Conservation (phyloP, 2,329 filamentous ascomycete species). For the Curvularia verruculosa region DNA sequence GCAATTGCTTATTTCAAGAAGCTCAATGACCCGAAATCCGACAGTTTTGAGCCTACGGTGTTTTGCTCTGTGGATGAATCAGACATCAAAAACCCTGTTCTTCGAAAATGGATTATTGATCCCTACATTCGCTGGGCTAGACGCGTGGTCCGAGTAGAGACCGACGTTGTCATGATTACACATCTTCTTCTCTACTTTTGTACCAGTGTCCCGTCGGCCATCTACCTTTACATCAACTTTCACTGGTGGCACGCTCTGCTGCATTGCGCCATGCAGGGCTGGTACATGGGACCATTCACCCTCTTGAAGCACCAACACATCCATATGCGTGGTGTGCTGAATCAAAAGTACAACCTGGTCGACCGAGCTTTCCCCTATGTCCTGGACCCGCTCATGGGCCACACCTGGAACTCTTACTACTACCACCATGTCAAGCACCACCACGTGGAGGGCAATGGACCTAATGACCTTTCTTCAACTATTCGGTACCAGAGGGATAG, state of each 20-base stretch:
- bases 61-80: constrained; percentile 60
- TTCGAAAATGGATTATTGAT: constrained; percentile 58
- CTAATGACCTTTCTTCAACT: constrained; percentile 76
- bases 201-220: constrained; percentile 72
- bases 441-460: constrained; percentile 81
- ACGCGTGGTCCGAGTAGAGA: constrained; percentile 65
- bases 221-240: constrained; percentile 70
- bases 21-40: constrained; percentile 56
- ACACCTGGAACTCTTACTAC: constrained; percentile 85
- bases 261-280: constrained; percentile 70
- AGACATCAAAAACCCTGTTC: constrained; percentile 47
- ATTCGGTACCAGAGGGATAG: constrained; percentile 77
- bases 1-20: constrained; percentile 55
- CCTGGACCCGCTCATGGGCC: constrained; percentile 76
- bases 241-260: constrained; percentile 69
- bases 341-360: constrained; percentile 60
- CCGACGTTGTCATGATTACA: constrained; percentile 79
- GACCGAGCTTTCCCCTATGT: constrained; percentile 75
- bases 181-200: constrained; percentile 74
- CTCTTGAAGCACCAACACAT: constrained; percentile 87
- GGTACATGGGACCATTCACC: constrained; percentile 75
- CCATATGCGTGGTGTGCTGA: constrained; percentile 73
- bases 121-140: constrained; percentile 66
- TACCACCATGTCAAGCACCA: constrained; percentile 89
- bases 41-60: constrained; percentile 62